phyloP scores from a whole-genome alignment of 2,329 filamentous ascomycete genomes.

The Trichoderma arundinaceum region DNA sequence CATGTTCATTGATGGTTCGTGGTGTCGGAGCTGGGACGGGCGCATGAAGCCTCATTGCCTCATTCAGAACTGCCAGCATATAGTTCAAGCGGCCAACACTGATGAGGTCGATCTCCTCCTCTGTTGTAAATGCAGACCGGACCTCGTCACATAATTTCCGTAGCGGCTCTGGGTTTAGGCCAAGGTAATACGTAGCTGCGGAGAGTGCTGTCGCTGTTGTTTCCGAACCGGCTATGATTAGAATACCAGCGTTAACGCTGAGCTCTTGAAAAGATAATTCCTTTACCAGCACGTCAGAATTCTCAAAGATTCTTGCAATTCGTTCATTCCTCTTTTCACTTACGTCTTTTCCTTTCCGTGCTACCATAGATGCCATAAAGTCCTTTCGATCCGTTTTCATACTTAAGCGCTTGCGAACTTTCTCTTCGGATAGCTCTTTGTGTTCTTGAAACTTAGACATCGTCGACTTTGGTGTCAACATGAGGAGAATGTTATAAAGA shows the following conservation, averaged over 20 bases:
- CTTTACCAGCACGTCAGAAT: slow-evolving; percentile 2
- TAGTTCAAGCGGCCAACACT: slow-evolving; percentile 42
- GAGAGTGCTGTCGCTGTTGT: slow-evolving; percentile 43
- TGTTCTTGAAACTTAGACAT: not conserved
- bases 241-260: slow-evolving; percentile 31
- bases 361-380: slow-evolving; percentile 23
- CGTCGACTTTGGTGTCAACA: slow-evolving; percentile 7
- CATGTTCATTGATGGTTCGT: slow-evolving; percentile 40
- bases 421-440: slow-evolving; percentile 4
- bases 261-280: slow-evolving; percentile 30
- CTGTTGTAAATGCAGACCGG: slow-evolving; percentile 25
- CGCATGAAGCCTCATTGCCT: slow-evolving; percentile 55
- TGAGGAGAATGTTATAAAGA: not conserved
- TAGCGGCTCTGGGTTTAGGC: slow-evolving; percentile 38
- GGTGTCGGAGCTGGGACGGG: slow-evolving; percentile 49
- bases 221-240: slow-evolving; percentile 42
- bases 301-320: too few relatives aligned
- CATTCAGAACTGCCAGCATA: slow-evolving; percentile 57
- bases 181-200: slow-evolving; percentile 40
- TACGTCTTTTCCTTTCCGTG: slow-evolving; percentile 16
- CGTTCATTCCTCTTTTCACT: not conserved
- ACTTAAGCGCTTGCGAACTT: slow-evolving; percentile 12
- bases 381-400: slow-evolving; percentile 15
- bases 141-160: slow-evolving; percentile 47
- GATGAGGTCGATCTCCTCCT: slow-evolving; percentile 33